Base-by-base conservation (phyloP, 768 basidiomycete genomes). In the Panaeolus papilionaceus region DNA sequence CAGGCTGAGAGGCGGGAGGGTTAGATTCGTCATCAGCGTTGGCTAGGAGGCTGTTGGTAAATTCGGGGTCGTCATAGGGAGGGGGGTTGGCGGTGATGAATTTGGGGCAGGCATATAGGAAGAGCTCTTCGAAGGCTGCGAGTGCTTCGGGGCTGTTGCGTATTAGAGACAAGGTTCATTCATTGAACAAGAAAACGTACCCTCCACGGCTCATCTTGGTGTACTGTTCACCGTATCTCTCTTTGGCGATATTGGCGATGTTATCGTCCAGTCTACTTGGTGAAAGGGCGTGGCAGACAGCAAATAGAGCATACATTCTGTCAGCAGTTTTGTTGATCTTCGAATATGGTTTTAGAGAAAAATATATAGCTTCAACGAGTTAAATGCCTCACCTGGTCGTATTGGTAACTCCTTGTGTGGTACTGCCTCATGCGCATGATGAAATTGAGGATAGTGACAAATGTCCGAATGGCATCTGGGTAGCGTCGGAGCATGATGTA, bases 311-410 rank as follows among this genome's bases (percentile, higher is more conserved):
- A 74, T 98, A 97, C 96, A 99, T 99, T 58, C 98, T 84, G 75
- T 99, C 98, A 3, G 95, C 96, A 18, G 93, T 96, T 84, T 98
- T 98, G 82, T 92, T 95, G 80, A 99, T 98, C 93, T 95, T 42
- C 4, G 28, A 18, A 38, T 38, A n/a, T 42, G 4, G 9, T 23
- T 40, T 18, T 44, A 20, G 23, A 40, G 23, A 20, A 63, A 45
- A 44, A 33, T 10, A 54, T 42, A n/a, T 51, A 40, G 6, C 28
- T 42, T 7, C 40, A 28, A 58, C n/a, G 51, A 61, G 1, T 58
- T 64, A 37, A 28, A 12, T 18, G 66, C 67, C 81, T 39, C 68
- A 92, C 94, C 84, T 96, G 95, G 74, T 98, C 96, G 73, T 98
- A 98, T 76, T 98, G 96, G 77, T 97, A 97, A 75, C 93, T 94